phyloP scores from a whole-genome alignment of 2,329 filamentous ascomycete genomes.

The Berkeleyomyces rouxiae region DNA sequence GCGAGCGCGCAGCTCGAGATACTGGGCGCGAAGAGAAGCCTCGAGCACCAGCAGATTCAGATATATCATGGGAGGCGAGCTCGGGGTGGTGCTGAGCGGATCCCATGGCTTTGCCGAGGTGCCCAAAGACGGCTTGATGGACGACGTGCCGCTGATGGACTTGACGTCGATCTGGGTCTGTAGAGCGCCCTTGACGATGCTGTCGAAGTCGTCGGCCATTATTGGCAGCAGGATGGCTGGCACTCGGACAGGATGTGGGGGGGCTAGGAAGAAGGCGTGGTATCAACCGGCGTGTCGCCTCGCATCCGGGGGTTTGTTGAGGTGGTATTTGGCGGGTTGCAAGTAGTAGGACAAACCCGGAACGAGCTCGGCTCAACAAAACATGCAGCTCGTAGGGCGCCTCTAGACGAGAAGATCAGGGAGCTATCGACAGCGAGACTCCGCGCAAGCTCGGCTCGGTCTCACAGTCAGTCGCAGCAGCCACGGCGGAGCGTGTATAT shows the following conservation, averaged over 20 bases:
- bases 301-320: background rate
- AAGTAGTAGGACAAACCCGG: background rate
- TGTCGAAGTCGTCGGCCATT: conserved; percentile 39
- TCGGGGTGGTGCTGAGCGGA: conserved; percentile 67
- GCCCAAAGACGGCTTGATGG: conserved; percentile 27
- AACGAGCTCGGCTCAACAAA: too few species aligned
- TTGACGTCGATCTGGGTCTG: conserved; percentile 37
- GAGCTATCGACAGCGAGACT: too few species aligned
- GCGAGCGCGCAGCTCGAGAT: conserved; percentile 74
- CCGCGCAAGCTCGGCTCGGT: too few species aligned
- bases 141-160: conserved; percentile 17
- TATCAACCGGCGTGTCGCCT: background rate
- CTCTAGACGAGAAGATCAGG: too few species aligned
- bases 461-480: too few species aligned
- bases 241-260: background rate
- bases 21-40: conserved; percentile 81
- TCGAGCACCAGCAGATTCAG: conserved; percentile 95
- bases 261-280: background rate
- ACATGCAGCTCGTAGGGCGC: too few species aligned
- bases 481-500: too few species aligned
- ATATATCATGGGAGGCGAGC: conserved; percentile 89
- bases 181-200: conserved; percentile 80
- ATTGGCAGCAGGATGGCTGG: background rate
- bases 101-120: conserved; percentile 38
- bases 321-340: background rate